Conservation (phyloP, 768 basidiomycete genomes). For the Mycena rebaudengoi region DNA sequence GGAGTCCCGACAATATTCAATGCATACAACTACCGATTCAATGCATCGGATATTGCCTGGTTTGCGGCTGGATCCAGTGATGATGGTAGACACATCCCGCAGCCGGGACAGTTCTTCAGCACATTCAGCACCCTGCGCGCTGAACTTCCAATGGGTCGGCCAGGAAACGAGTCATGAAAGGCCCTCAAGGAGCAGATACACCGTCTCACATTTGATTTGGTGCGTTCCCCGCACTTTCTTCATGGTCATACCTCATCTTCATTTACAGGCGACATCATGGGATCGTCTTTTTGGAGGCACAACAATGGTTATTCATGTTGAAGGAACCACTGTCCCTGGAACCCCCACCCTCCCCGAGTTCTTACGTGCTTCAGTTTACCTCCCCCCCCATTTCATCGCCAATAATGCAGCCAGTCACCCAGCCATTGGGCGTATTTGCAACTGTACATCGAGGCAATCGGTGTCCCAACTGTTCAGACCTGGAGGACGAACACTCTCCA, state of each 20-base stretch:
- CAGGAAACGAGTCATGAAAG: not conserved
- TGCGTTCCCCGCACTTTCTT: not conserved
- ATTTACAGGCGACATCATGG: slow-evolving; percentile 6
- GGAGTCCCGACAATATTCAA: slow-evolving; percentile 1
- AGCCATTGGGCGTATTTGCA: slow-evolving; percentile 9
- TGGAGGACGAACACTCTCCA: not conserved
- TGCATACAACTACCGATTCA: not conserved
- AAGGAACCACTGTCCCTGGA: slow-evolving; percentile 12
- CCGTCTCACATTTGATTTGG: slow-evolving; percentile 1
- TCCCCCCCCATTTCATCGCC: slow-evolving; percentile 6
- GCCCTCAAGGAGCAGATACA: not conserved
- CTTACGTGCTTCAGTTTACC: not conserved
- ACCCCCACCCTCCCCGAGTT: not conserved
- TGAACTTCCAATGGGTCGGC: not conserved
- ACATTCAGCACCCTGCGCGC: not conserved
- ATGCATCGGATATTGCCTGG: slow-evolving; percentile 5
- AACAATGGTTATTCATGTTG: slow-evolving; percentile 14
- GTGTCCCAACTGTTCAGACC: not conserved
- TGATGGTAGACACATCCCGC: not conserved
- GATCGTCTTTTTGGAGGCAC: slow-evolving; percentile 10
- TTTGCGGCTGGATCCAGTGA: not conserved
- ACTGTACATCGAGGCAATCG: slow-evolving; percentile 7
- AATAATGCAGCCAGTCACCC: not conserved
- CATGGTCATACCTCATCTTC: not conserved
- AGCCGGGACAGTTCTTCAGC: not conserved